Base-by-base conservation (phyloP, 257 asterid genomes). In the Phtheirospermum japonicum region DNA sequence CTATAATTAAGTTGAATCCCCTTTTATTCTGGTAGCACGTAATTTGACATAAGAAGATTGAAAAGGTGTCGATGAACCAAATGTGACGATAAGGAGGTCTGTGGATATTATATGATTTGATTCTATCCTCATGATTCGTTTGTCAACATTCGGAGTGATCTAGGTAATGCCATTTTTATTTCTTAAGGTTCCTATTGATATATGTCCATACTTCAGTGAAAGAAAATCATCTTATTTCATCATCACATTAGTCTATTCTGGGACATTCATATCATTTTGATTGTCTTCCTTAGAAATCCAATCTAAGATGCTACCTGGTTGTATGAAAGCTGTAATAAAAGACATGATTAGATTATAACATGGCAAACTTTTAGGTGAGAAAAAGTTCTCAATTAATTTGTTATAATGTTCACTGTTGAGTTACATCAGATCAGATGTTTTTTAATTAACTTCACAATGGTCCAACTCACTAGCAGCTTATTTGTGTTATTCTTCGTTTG, bases 101-200 rank as follows among this genome's bases (percentile, higher is more conserved):
- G 97, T 46, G 78, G 85, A 55, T 87, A 79, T 82, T 89, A 82
- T 61, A 93, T 93, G 99, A 83, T 93, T 75, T 91, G 95, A 26
- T 93, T 93, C 76, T 93, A 97, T 63, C 99, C 97, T 51, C 97
- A 93, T 37, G 99, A 93, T 82, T 74, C 89, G 81, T 93, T 93
- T 69, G 95, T 93, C 64, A 93, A 89, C 78, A 93, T 97, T 45
- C 76, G 85, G 17, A 93, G 99, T 68, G 99, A 93, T 77, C 68
- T 93, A 72, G 97, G 97, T 93, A 66, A 70, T 67, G 26, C 57
- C n/a, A n/a, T n/a, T n/a, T n/a, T n/a, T n/a, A n/a, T n/a, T n/a
- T n/a, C n/a, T n/a, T n/a, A n/a, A n/a, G n/a, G n/a, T n/a, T 33
- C 4, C 4, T n/a, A 3, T 33, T 33, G 37, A 34, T 43, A 12